These are phyloP conservation scores for Sphaceloma murrayae DNA, from an alignment of 2,329 filamentous ascomycete genomes.

Conservation along the genomic window DNA sequence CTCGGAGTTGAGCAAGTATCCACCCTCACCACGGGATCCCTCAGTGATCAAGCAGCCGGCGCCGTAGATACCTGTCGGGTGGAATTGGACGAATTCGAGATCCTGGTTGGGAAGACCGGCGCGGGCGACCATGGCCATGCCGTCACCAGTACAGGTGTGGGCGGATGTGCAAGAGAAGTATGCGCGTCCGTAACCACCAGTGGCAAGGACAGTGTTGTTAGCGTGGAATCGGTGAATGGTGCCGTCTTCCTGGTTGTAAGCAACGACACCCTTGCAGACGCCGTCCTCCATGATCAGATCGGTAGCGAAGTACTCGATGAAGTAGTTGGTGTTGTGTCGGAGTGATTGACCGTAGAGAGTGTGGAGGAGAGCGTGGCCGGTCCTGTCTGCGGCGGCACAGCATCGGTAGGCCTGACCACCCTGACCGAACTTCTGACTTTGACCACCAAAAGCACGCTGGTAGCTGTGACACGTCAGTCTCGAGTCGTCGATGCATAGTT, in stretches of 20 bases:
- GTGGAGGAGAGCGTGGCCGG: constrained; percentile 93
- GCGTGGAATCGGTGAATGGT: constrained; percentile 94
- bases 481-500: background rate
- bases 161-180: constrained; percentile 98
- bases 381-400: constrained; percentile 92
- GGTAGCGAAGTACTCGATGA: constrained; percentile 97
- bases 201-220: constrained; percentile 93
- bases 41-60: constrained; percentile 97
- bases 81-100: constrained; percentile 99
- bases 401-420: constrained; percentile 97
- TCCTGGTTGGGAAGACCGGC: constrained; percentile 97
- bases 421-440: constrained; percentile 90
- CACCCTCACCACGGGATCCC: constrained; percentile 94
- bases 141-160: constrained; percentile 97
- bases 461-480: constrained; percentile 48
- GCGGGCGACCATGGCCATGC: constrained; percentile 98
- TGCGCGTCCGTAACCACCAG: constrained; percentile 91
- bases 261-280: constrained; percentile 90
- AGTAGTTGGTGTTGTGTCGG: constrained; percentile 98
- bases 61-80: constrained; percentile 97
- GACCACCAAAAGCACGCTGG: constrained; percentile 96
- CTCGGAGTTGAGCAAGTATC: constrained; percentile 93
- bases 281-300: constrained; percentile 97
- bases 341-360: constrained; percentile 97
- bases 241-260: constrained; percentile 98